phyloP scores from a whole-genome alignment of 306 rosid species.

The Carpinus viminea region DNA sequence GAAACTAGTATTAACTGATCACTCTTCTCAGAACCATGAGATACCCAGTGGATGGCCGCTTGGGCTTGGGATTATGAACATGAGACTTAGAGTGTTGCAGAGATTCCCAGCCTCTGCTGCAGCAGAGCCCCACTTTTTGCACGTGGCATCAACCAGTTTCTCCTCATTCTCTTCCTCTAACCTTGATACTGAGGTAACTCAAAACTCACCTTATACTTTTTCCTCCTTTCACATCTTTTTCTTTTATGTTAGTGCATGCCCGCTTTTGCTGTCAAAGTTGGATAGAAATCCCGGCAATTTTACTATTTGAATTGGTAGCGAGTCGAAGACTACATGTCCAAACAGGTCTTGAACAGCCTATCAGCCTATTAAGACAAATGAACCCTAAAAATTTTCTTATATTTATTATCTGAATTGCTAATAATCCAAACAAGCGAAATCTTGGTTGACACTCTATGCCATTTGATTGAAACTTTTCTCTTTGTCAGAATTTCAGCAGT shows the following conservation, averaged over 20 bases:
- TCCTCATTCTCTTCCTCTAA: conserved; percentile 81
- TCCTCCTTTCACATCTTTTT: conserved; percentile 8
- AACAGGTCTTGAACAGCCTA: no score
- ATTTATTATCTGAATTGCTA: no score
- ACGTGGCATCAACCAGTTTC: conserved; percentile 59
- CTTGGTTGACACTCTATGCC: not conserved
- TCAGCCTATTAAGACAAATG: no score
- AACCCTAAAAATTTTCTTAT: no score
- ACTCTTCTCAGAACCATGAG: conserved; percentile 47
- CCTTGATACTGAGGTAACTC: conserved; percentile 78
- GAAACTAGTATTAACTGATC: conserved; percentile 3
- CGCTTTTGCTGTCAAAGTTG: no score
- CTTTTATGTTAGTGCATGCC: no score
- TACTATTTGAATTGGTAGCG: no score
- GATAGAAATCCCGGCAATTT: no score
- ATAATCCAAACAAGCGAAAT: no score
- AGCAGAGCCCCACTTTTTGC: conserved; percentile 32
- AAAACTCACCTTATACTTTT: not conserved
- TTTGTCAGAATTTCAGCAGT: not conserved
- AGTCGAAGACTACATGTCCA: no score
- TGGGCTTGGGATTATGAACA: conserved; percentile 62
- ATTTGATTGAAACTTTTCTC: not conserved
- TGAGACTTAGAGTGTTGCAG: conserved; percentile 54
- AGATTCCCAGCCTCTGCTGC: conserved; percentile 41
- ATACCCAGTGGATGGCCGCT: conserved; percentile 78